Evolutionary conservation across 176 grass and related monocot genomes (phyloP).

Genomic region (Oropetium thomaeum): DNA sequence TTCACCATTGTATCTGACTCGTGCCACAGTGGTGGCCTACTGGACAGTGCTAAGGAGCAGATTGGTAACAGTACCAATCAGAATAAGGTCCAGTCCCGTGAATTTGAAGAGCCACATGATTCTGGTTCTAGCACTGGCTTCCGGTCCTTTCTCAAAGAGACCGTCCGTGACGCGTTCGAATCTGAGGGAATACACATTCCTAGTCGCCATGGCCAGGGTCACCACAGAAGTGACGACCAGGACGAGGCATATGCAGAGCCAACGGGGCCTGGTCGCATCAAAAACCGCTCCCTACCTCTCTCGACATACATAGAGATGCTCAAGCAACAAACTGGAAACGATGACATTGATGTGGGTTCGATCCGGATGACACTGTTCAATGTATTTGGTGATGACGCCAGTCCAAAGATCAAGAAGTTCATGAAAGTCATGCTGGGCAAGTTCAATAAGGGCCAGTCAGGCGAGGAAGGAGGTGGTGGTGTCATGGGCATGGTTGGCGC

Average conservation of each 20-base stretch:
- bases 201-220: constrained; percentile 33
- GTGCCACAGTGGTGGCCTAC: constrained; percentile 92
- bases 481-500: constrained; percentile 77
- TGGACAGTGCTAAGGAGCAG: constrained; percentile 87
- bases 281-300: constrained; percentile 68
- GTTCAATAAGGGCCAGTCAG: constrained; percentile 53
- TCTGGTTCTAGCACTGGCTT: constrained; percentile 60
- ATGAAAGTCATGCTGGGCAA: constrained; percentile 87
- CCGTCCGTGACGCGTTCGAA: constrained; percentile 46
- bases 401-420: constrained; percentile 98
- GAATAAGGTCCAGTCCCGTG: constrained; percentile 40
- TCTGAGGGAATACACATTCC: constrained; percentile 63
- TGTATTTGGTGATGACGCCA: constrained; percentile 77
- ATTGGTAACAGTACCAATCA: constrained; percentile 77
- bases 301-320: constrained; percentile 85
- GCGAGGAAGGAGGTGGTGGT: constrained; percentile 41
- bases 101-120: constrained; percentile 44
- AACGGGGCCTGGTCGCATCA: constrained; percentile 39
- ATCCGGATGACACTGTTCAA: constrained; percentile 84
- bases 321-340: constrained; percentile 88
- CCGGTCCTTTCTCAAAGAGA: constrained; percentile 75
- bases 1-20: constrained; percentile 94
- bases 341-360: constrained; percentile 91
- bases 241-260: constrained; percentile 16
- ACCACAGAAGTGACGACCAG: constrained; percentile 34